These are phyloP conservation scores for Neocatenulostroma microsporum DNA, from an alignment of 2,329 filamentous ascomycete species.

Conservation along the genomic window DNA sequence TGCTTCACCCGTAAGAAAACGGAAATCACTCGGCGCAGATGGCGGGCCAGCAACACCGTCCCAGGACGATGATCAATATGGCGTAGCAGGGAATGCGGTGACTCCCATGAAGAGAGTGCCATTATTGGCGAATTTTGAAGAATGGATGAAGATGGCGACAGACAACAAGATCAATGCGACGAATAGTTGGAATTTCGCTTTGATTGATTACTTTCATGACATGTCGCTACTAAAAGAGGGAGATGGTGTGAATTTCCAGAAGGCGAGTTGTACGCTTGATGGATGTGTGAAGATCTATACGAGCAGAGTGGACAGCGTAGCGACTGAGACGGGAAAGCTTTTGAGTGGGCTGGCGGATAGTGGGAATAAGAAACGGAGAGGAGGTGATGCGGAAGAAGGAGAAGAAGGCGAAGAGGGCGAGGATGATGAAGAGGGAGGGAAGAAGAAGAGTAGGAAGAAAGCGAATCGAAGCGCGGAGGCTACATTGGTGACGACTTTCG, in stretches of 20 bases:
- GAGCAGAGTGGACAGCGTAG: constrained; percentile 94
- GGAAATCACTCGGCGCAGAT: constrained; percentile 29
- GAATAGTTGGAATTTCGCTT: constrained; percentile 99
- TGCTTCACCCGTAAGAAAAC: constrained; percentile 60
- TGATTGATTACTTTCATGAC: constrained; percentile 99
- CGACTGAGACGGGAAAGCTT: constrained; percentile 91
- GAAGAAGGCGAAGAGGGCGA: constrained; percentile 57
- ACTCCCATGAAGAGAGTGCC: constrained; percentile 96
- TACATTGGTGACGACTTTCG: constrained; percentile 84
- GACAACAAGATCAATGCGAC: constrained; percentile 95
- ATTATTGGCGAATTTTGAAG: constrained; percentile 94
- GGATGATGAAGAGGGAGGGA: constrained; percentile 48
- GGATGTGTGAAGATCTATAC: constrained; percentile 99
- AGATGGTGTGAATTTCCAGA: constrained; percentile 96
- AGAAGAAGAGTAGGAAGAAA: constrained; percentile 63
- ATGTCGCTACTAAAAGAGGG: constrained; percentile 97
- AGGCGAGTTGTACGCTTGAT: constrained; percentile 93
- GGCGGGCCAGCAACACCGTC: constrained; percentile 43
- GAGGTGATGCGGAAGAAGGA: constrained; percentile 52
- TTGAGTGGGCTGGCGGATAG: constrained; percentile 89
- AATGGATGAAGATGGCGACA: constrained; percentile 99
- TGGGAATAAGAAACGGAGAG: constrained; percentile 52
- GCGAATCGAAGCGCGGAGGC: constrained; percentile 73
- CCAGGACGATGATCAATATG: constrained; percentile 44
- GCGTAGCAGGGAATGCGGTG: constrained; percentile 64